phyloP scores from a whole-genome alignment of 2,329 filamentous ascomycete species.

The Venturia aucupariae region DNA sequence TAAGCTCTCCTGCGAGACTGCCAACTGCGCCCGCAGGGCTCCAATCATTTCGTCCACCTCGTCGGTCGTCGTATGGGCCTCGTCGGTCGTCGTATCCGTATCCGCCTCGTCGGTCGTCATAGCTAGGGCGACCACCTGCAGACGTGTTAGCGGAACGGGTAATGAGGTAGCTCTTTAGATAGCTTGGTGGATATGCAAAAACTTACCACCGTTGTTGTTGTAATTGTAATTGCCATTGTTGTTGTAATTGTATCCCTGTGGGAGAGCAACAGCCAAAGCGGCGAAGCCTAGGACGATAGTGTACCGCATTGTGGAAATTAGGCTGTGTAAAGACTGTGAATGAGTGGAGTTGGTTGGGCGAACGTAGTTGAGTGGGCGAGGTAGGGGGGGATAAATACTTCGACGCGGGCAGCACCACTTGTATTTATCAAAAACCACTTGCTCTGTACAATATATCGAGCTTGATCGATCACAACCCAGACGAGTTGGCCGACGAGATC shows the following conservation, averaged over 20 bases:
- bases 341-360: neutral
- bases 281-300: neutral
- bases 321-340: neutral
- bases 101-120: neutral
- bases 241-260: neutral
- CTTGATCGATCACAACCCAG: neutral
- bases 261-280: constrained; percentile 1
- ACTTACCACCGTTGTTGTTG: neutral
- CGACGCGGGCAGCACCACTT: neutral
- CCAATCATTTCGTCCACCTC: neutral
- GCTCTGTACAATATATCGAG: neutral
- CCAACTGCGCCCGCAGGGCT: neutral
- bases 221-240: neutral
- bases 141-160: neutral
- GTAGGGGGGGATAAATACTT: too few relatives aligned
- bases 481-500: neutral
- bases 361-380: neutral
- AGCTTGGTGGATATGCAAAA: neutral
- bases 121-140: neutral
- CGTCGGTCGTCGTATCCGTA: neutral
- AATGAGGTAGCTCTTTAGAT: neutral
- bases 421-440: neutral
- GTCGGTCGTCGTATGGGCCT: neutral
- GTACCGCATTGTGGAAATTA: neutral
- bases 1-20: neutral